Evolutionary conservation across 805 yeast genomes (phyloP).

Genomic region (Phaffomyces opuntiae): DNA sequence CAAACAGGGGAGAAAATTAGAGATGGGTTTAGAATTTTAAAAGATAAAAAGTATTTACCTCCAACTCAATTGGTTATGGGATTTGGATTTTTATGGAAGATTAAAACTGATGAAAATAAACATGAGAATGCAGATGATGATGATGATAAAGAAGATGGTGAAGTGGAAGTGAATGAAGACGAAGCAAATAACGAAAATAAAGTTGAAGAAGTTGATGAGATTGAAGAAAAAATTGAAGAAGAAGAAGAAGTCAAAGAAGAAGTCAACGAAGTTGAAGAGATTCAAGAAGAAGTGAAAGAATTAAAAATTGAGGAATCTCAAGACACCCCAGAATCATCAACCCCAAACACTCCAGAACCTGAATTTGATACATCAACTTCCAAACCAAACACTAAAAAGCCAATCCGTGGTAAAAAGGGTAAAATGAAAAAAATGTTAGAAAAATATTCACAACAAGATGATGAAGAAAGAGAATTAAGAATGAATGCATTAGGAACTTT

Average conservation of each 20-base stretch:
- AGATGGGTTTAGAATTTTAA: constrained; percentile 53
- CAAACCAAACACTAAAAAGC: constrained; percentile 20
- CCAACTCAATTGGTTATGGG: constrained; percentile 91
- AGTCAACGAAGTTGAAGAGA: neutral
- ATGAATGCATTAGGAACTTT: constrained; percentile 82
- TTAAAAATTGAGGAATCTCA: neutral
- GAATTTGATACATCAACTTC: neutral
- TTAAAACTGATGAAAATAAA: constrained; percentile 49
- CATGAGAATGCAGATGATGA: constrained; percentile 18
- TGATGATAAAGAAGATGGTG: constrained; percentile 3
- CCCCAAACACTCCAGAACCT: neutral
- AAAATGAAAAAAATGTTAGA: constrained; percentile 75
- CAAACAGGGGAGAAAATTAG: constrained; percentile 51
- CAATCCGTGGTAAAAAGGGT: constrained; percentile 77
- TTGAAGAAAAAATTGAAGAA: neutral
- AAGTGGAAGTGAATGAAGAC: neutral
- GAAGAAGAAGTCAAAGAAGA: constrained; percentile 5
- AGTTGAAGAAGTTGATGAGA: constrained; percentile 11
- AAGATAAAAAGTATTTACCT: constrained; percentile 54
- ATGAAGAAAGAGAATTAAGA: constrained; percentile 67
- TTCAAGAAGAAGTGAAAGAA: no score
- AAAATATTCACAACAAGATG: constrained; percentile 89
- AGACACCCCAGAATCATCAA: neutral
- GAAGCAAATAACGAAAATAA: neutral
- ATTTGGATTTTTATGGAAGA: constrained; percentile 69